These are phyloP conservation scores for Fusarium sp. DNA, from an alignment of 2,329 filamentous ascomycete species.

Conservation along the genomic window DNA sequence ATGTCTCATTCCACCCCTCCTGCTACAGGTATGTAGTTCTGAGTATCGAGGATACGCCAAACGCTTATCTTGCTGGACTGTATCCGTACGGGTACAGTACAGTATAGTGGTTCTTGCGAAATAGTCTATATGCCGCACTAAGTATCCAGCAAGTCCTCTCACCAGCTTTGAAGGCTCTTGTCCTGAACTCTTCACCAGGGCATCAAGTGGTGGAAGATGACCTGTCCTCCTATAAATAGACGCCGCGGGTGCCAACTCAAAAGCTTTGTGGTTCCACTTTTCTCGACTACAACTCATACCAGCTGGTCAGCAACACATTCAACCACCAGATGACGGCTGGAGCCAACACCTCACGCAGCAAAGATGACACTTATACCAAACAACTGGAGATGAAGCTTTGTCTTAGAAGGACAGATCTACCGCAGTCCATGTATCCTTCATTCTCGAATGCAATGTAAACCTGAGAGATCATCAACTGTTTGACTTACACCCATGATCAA, in stretches of 20 bases:
- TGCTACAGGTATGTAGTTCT: neutral
- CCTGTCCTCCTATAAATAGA: slow-evolving; percentile 9
- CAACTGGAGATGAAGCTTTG: neutral
- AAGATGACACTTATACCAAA: slow-evolving; percentile 1
- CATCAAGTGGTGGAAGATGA: slow-evolving; percentile 16
- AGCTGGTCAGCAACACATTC: slow-evolving; percentile 40
- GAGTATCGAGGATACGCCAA: slow-evolving; percentile 1
- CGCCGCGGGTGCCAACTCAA: slow-evolving; percentile 30
- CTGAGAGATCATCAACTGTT: neutral
- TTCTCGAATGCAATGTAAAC: neutral
- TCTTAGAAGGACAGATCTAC: neutral
- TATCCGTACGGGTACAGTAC: neutral
- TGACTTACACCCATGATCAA: slow-evolving; percentile 28
- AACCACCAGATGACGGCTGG: slow-evolving; percentile 33
- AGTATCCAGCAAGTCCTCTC: neutral
- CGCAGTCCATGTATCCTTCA: neutral
- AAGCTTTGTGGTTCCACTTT: slow-evolving; percentile 33
- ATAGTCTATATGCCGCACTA: neutral
- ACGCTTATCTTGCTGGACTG: slow-evolving; percentile 10
- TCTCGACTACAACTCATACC: slow-evolving; percentile 33
- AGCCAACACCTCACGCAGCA: slow-evolving; percentile 26
- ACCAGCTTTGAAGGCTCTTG: neutral
- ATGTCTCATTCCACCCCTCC: slow-evolving; percentile 31
- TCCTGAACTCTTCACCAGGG: neutral
- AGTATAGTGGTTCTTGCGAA: neutral